A percentile compares a stretch with the other conserved stretches of the same genome.
Evolutionary conservation across 345 rosid species (phyloP).

Genomic region (Sapria himalayana): DNA sequence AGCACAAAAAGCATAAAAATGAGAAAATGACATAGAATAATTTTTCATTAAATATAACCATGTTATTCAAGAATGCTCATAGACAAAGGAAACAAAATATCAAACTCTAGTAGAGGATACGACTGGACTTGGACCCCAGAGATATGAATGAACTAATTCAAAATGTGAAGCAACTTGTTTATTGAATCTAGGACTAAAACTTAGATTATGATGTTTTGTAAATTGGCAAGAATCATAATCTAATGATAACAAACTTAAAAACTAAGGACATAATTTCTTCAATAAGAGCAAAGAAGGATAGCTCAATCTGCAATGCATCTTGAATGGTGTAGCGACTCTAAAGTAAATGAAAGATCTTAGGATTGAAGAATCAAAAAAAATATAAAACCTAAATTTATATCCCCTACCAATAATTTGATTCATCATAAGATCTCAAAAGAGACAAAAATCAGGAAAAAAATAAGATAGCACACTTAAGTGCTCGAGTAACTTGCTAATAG

Average conservation of each 20-base stretch:
- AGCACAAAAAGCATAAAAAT: constrained; percentile 1
- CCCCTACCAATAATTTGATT: constrained; percentile 6
- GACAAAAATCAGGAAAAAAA: constrained; percentile 6
- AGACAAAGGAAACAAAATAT: constrained; percentile 5
- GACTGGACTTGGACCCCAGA: not conserved
- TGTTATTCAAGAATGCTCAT: constrained; percentile 5
- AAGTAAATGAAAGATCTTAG: not conserved
- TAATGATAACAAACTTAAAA: not conserved
- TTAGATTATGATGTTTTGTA: not conserved
- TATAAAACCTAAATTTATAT: not conserved
- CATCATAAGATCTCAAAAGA: constrained; percentile 7
- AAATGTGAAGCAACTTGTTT: constrained; percentile 3
- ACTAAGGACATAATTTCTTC: constrained; percentile 5
- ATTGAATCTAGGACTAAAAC: not conserved
- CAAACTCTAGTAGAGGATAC: not conserved
- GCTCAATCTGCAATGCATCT: constrained; percentile 2
- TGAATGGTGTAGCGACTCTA: not conserved
- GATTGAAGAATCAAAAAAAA: constrained; percentile 1
- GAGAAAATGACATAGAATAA: not conserved
- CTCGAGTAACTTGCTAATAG: not conserved
- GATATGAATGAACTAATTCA: constrained; percentile 5
- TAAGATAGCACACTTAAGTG: not conserved
- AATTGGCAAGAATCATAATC: constrained; percentile 7
- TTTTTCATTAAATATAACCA: constrained; percentile 5
- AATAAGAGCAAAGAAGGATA: not conserved